Conservation (phyloP, 2,329 filamentous ascomycete genomes). For the Fusarium sp. region DNA sequence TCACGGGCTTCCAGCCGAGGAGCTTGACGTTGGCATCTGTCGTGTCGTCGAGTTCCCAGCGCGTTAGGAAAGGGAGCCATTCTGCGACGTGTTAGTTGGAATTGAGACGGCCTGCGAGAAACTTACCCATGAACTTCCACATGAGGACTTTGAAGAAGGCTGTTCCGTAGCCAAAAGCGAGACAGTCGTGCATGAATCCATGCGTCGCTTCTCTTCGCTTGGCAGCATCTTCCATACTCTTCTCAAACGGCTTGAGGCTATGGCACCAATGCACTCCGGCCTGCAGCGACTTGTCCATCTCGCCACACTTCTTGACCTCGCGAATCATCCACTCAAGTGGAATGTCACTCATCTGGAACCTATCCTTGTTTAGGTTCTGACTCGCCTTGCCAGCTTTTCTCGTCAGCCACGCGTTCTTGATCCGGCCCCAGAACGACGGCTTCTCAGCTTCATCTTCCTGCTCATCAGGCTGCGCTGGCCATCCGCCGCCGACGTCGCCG, state of each 20-base stretch:
- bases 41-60: constrained; percentile 49
- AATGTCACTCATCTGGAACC: constrained; percentile 59
- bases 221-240: constrained; percentile 41
- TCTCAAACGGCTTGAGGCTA: constrained; percentile 46
- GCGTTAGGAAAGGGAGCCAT: constrained; percentile 51
- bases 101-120: fast-evolving
- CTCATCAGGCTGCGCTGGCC: constrained; percentile 46
- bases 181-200: constrained; percentile 51
- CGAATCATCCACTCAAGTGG: constrained; percentile 63
- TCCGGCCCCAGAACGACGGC: constrained; percentile 46
- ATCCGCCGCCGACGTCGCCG: constrained; percentile 64
- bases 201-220: constrained; percentile 44
- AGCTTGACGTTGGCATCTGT: constrained; percentile 24
- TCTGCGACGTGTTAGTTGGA: constrained; percentile 40
- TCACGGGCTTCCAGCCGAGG: constrained; percentile 35
- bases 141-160: constrained; percentile 51
- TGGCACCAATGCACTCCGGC: constrained; percentile 50
- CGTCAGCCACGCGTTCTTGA: constrained; percentile 50
- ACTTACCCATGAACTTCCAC: constrained; percentile 56
- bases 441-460: constrained; percentile 37
- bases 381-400: constrained; percentile 46
- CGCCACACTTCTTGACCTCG: constrained; percentile 54
- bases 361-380: constrained; percentile 45
- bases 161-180: constrained; percentile 49
- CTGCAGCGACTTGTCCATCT: constrained; percentile 34